Conservation (phyloP, 257 asterid genomes). For the Primulina huaijiensis region DNA sequence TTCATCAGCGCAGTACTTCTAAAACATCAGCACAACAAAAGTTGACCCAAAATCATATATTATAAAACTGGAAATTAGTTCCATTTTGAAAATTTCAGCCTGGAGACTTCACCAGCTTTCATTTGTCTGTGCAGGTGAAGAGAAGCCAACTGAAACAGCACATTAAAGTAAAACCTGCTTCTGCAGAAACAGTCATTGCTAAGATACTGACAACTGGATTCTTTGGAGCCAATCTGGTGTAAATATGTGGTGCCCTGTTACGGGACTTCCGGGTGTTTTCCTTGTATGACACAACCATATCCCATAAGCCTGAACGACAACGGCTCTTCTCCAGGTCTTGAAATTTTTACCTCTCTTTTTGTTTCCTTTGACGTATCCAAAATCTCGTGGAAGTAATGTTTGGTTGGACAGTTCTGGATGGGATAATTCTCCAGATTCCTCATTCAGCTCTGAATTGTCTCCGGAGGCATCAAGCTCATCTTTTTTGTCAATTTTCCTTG, state of each 20-base stretch:
- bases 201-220: neutral
- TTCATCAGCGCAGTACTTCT: no score
- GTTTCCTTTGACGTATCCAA: conserved; percentile 56
- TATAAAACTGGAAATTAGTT: no score
- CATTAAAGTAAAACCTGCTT: conserved; percentile 7
- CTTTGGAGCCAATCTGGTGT: neutral
- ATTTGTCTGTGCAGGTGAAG: neutral
- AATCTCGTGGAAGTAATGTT: conserved; percentile 60
- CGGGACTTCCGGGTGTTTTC: neutral
- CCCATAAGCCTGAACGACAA: conserved; percentile 45
- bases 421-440: conserved; percentile 37
- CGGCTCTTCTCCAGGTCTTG: conserved; percentile 52
- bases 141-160: neutral
- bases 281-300: conserved; percentile 2
- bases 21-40: no score
- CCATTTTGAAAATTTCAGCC: neutral
- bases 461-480: conserved; percentile 25
- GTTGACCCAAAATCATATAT: no score
- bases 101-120: neutral
- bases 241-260: neutral
- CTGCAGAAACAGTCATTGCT: conserved; percentile 2
- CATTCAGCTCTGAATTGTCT: conserved; percentile 27
- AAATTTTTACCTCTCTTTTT: conserved; percentile 50
- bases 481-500: conserved; percentile 35
- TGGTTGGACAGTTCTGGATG: conserved; percentile 48